Evolutionary conservation across 1,284 basidiomycete species (phyloP).

Genomic region (Peniophora sp.): DNA sequence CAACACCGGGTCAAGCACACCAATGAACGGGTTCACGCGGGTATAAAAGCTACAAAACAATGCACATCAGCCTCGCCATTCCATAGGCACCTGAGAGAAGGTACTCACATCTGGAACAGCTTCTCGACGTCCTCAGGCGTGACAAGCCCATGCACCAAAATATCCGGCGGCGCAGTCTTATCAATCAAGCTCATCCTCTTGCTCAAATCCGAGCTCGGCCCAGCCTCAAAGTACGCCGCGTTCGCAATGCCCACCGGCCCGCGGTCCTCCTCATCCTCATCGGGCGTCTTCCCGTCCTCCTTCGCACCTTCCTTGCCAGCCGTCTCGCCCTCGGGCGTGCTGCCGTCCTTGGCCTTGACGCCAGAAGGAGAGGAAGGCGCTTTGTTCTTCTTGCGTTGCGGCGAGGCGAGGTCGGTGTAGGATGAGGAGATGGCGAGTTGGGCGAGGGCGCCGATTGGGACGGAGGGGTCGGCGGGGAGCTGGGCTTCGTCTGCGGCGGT

Average conservation of each 20-base stretch:
- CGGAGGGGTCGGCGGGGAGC: too few species aligned
- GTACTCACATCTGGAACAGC: conserved; percentile 72
- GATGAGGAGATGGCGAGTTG: too few species aligned
- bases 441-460: too few species aligned
- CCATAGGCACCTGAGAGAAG: not conserved
- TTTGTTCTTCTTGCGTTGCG: too few species aligned
- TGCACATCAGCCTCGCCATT: not conserved
- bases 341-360: too few species aligned
- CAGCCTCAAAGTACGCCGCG: conserved; percentile 75
- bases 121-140: conserved; percentile 75
- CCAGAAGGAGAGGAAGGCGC: too few species aligned
- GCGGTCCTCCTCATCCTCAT: conserved; percentile 36
- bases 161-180: conserved; percentile 74
- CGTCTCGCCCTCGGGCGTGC: not conserved
- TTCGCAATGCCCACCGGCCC: conserved; percentile 76
- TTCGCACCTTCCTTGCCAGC: conserved; percentile 27
- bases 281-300: conserved; percentile 24
- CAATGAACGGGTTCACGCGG: conserved; percentile 54
- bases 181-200: conserved; percentile 70
- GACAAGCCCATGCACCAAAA: conserved; percentile 74
- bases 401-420: too few species aligned
- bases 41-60: conserved; percentile 2
- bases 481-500: too few species aligned
- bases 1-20: conserved; percentile 63
- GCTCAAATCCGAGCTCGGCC: conserved; percentile 57